Percentiles rank a stretch among this genome's conserved stretches.
phyloP scores from a whole-genome alignment of 768 basidiomycete species.

The Tylopilus felleus region DNA sequence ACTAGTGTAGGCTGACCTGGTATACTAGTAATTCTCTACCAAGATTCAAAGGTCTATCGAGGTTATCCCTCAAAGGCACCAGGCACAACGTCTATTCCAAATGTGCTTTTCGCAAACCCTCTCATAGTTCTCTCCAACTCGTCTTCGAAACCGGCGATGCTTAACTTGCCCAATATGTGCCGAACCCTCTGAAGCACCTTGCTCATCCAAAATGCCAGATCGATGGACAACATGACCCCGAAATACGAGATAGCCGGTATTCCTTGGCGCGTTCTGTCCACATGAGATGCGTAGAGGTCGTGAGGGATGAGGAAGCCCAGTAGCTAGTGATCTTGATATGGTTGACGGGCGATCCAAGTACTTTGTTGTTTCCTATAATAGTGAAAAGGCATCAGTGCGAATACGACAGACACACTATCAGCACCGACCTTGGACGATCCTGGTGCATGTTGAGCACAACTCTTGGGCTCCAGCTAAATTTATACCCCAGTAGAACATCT shows the following conservation, averaged over 20 bases:
- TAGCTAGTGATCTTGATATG: slow-evolving; percentile 86
- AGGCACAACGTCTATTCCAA: slow-evolving; percentile 72
- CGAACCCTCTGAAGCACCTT: slow-evolving; percentile 51
- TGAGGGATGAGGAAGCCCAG: slow-evolving; percentile 72
- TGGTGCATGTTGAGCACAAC: slow-evolving; percentile 77
- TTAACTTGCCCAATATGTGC: slow-evolving; percentile 36
- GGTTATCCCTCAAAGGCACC: slow-evolving; percentile 50
- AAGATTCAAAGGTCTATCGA: too few species aligned
- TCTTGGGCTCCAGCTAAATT: slow-evolving; percentile 90
- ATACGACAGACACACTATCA: not conserved
- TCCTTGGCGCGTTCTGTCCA: slow-evolving; percentile 45
- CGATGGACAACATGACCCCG: slow-evolving; percentile 62
- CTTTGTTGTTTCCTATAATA: slow-evolving; percentile 67
- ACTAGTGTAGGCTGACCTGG: too few species aligned
- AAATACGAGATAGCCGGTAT: slow-evolving; percentile 61
- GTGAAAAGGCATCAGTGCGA: not conserved
- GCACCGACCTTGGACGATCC: slow-evolving; percentile 38
- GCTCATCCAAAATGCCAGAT: slow-evolving; percentile 67
- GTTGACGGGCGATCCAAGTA: slow-evolving; percentile 82
- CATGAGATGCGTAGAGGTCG: slow-evolving; percentile 41
- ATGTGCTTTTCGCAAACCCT: slow-evolving; percentile 70
- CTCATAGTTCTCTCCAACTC: slow-evolving; percentile 74
- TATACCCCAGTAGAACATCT: slow-evolving; percentile 77
- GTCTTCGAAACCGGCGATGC: slow-evolving; percentile 72
- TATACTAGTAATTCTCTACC: too few species aligned